phyloP scores from a whole-genome alignment of 495 filamentous ascomycete genomes.

The Rhypophila decipiens region DNA sequence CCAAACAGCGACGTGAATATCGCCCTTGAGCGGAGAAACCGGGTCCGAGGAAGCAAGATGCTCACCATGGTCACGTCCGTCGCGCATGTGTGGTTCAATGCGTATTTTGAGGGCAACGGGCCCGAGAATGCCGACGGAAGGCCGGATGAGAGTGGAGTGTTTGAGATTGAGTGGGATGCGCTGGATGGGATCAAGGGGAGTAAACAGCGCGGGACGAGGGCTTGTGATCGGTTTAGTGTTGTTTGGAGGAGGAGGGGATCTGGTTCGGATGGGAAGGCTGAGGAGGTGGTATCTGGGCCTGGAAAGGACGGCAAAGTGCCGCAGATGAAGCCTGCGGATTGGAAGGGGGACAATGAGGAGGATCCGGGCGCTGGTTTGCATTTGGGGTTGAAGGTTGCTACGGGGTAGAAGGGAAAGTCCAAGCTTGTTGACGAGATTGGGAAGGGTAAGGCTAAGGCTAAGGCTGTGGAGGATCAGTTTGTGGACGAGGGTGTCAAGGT shows the following conservation, averaged over 20 bases:
- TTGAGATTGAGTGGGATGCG: slow-evolving; percentile 55
- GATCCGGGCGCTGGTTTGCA: slow-evolving; percentile 47
- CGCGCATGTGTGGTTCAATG: slow-evolving; percentile 94
- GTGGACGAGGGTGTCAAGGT: slow-evolving; percentile 24
- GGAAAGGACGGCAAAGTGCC: slow-evolving; percentile 56
- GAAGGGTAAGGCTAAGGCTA: neutral
- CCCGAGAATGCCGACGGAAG: slow-evolving; percentile 46
- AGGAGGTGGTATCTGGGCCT: slow-evolving; percentile 51
- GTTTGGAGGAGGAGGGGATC: no score
- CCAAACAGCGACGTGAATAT: slow-evolving; percentile 85
- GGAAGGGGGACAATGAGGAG: slow-evolving; percentile 50
- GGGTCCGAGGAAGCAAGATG: slow-evolving; percentile 69
- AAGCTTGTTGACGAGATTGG: slow-evolving; percentile 8
- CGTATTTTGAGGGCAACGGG: slow-evolving; percentile 81
- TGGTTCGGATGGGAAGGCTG: slow-evolving; percentile 14
- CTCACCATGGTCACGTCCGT: slow-evolving; percentile 87
- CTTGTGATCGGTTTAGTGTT: slow-evolving; percentile 78
- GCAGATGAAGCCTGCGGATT: slow-evolving; percentile 64
- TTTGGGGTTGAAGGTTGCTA: slow-evolving; percentile 59
- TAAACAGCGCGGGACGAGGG: slow-evolving; percentile 67
- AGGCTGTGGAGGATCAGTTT: slow-evolving; percentile 13
- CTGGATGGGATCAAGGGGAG: slow-evolving; percentile 71
- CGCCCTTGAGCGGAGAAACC: slow-evolving; percentile 64
- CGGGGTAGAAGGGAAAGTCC: slow-evolving; percentile 55
- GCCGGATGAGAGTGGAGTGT: slow-evolving; percentile 47